phyloP scores from a whole-genome alignment of 2,329 filamentous ascomycete species.

The Colletotrichum sp. region DNA sequence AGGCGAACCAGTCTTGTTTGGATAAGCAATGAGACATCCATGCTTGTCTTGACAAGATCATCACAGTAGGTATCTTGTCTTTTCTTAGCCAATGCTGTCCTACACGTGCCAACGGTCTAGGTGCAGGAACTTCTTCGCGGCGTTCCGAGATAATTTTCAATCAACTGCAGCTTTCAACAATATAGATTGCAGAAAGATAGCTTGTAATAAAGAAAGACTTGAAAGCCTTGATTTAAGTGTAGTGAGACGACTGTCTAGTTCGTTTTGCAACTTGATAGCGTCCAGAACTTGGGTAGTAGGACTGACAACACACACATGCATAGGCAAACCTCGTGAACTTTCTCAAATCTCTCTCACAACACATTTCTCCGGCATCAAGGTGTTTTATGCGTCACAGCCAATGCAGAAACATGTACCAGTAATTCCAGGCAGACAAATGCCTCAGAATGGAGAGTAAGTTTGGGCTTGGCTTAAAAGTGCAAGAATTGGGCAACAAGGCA shows the following conservation, averaged over 20 bases:
- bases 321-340: not conserved
- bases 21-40: not conserved
- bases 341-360: not conserved
- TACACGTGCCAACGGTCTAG: not conserved
- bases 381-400: not conserved
- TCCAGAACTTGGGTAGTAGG: not conserved
- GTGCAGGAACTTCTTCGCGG: not conserved
- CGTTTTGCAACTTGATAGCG: not conserved
- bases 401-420: not conserved
- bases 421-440: not conserved
- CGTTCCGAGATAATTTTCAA: not conserved
- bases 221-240: not conserved
- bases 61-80: not conserved
- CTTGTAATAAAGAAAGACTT: not conserved
- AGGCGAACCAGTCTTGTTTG: not conserved
- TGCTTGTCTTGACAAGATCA: not conserved
- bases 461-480: not conserved
- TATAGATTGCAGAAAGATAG: not conserved
- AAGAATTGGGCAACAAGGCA: not conserved
- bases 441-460: not conserved
- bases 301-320: not conserved
- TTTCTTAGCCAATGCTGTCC: not conserved
- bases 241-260: not conserved
- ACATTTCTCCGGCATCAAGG: not conserved
- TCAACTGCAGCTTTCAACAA: not conserved